Conservation (phyloP, 1,139 yeast species). For the Pichia sp. region DNA sequence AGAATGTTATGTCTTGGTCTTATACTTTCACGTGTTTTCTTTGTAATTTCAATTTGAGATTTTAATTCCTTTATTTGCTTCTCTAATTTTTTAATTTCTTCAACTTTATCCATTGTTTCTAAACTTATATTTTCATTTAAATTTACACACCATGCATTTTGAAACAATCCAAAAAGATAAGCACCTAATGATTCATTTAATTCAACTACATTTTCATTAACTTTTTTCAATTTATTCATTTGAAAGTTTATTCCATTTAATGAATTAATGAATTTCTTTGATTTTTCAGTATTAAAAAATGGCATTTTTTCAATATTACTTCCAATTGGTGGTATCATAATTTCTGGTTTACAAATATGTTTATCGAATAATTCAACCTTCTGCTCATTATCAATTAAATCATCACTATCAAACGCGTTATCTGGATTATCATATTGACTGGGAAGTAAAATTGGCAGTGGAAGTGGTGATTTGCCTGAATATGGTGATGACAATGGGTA, state of each 20-base stretch:
- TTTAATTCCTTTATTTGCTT: slow-evolving; percentile 16
- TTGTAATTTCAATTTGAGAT: slow-evolving; percentile 12
- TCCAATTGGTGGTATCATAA: slow-evolving; percentile 11
- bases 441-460: slow-evolving; percentile 11
- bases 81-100: slow-evolving; percentile 17
- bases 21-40: slow-evolving; percentile 12
- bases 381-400: background rate
- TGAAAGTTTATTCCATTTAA: slow-evolving; percentile 36
- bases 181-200: slow-evolving; percentile 61
- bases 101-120: slow-evolving; percentile 19
- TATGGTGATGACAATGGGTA: slow-evolving; percentile 16
- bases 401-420: background rate
- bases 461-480: slow-evolving; percentile 15
- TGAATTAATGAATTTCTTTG: slow-evolving; percentile 2
- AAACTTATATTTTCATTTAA: slow-evolving; percentile 41
- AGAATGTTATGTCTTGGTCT: slow-evolving; percentile 12
- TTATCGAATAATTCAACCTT: slow-evolving; percentile 10
- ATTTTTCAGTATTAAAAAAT: slow-evolving; percentile 6
- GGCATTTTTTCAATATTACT: slow-evolving; percentile 8
- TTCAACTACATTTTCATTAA: slow-evolving; percentile 47
- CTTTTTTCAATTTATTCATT: slow-evolving; percentile 40
- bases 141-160: slow-evolving; percentile 64
- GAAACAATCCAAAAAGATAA: slow-evolving; percentile 53
- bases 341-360: background rate
- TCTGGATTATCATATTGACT: slow-evolving; percentile 2